Evolutionary conservation across 805 yeast genomes (phyloP), one percentile per base, ranked within the genome.

Genomic region (Teunomyces atbi): DNA sequence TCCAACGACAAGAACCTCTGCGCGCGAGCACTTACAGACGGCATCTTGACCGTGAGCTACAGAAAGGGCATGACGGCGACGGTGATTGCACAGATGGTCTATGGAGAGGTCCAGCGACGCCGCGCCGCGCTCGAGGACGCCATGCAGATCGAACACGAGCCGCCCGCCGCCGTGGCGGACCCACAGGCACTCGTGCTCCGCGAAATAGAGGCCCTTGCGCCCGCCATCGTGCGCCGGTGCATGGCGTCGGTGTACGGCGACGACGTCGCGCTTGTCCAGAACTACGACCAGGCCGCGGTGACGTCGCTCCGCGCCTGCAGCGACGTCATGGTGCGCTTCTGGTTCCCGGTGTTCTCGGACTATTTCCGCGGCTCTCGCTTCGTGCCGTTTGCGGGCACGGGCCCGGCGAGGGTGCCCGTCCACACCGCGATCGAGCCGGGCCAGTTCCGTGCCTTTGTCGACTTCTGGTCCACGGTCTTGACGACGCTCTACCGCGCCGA

Each of bases 1-100:
- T 84, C 96, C 0, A 87, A 91, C 60, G 97, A 91, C 61, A 85
- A 82, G 54, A 91, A 90, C 59, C 70, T 91, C 6, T 89, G 97
- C 61, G 62, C 79, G 51, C 86, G 86, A 61, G 95, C 96, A 0
- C 64, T 89, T 38, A 64, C 84, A 2, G 83, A 88, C 56, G 82
- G 73, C 2, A 60, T 86, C 0, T 63, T 82, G 37, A 89, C 96
- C 0, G 83, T 89, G 0, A 76, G 81, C 12, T 78, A 58, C 49
- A 58, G 74, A n/a, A 50, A 60, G 7, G 66, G 58, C 7, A 76
- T 81, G 81, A 67, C 66, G 7, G 76, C 79, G 0, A 53, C 59
- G 11, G 44, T 71, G 21, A 77, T 81, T 13, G 76, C 76, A 0
- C 11, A 18, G 15, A 28, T 29, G 36, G 32, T 41, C 6, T 30